Conservation (phyloP, 148 eudicot genomes). For the Rhododendron griersonianum region DNA sequence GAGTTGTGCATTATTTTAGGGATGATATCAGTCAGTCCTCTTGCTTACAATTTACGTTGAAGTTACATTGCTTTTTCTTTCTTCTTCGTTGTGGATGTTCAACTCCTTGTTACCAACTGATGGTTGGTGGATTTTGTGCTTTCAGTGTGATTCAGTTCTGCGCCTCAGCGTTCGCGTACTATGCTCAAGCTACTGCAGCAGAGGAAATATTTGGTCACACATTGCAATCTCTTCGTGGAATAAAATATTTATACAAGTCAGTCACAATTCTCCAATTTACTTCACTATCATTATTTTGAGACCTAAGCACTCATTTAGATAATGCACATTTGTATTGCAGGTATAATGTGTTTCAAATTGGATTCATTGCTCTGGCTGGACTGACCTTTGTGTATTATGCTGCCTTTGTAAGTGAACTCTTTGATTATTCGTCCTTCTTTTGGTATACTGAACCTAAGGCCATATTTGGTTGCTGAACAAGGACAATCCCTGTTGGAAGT, state of each 20-base stretch:
- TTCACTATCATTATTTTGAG: neutral
- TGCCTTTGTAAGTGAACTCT: conserved; percentile 63
- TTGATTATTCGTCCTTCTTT: neutral
- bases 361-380: conserved; percentile 65
- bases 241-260: conserved; percentile 93
- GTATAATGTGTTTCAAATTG: conserved; percentile 95
- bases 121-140: conserved; percentile 15
- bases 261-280: conserved; percentile 13
- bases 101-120: conserved; percentile 8
- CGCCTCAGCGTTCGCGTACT: conserved; percentile 91
- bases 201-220: conserved; percentile 97
- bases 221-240: conserved; percentile 92
- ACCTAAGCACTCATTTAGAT: neutral
- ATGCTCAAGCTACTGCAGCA: conserved; percentile 99
- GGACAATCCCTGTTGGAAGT: neutral
- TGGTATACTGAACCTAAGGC: neutral
- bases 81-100: neutral
- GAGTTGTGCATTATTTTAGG: neutral
- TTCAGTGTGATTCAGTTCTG: conserved; percentile 97
- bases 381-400: conserved; percentile 83
- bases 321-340: conserved; percentile 32
- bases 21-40: neutral
- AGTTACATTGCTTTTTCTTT: neutral
- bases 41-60: neutral
- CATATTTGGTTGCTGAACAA: neutral